phyloP scores from a whole-genome alignment of 441 rosid genomes.

The Macaranga tanarius region DNA sequence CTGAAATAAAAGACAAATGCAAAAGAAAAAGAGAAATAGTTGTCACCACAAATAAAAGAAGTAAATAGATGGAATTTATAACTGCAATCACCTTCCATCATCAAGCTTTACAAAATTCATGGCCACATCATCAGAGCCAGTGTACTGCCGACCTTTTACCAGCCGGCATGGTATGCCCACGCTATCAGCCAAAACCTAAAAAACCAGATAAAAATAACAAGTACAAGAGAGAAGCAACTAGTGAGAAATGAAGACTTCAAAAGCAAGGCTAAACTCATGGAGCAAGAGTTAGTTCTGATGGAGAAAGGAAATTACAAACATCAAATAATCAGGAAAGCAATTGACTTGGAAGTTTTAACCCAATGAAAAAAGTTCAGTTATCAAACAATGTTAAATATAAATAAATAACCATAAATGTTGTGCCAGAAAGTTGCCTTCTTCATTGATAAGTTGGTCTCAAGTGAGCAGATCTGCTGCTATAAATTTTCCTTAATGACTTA shows the following conservation, averaged over 20 bases:
- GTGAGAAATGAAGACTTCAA: slow-evolving; percentile 10
- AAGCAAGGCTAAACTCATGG: slow-evolving; percentile 6
- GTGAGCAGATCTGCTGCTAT: neutral
- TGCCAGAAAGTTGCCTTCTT: neutral
- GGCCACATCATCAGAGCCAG: slow-evolving; percentile 90
- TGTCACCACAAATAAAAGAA: neutral
- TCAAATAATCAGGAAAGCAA: neutral
- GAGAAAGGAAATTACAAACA: neutral
- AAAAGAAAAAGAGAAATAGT: neutral
- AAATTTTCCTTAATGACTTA: neutral
- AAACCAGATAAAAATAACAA: slow-evolving; percentile 20
- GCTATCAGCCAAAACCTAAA: slow-evolving; percentile 86
- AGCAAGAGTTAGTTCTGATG: neutral
- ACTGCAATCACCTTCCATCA: slow-evolving; percentile 79
- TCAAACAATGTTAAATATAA: neutral
- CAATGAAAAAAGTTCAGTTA: neutral
- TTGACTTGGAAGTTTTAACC: neutral
- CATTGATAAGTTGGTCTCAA: neutral
- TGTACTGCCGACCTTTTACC: slow-evolving; percentile 88
- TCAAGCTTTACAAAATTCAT: slow-evolving; percentile 88
- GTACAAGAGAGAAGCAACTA: slow-evolving; percentile 14
- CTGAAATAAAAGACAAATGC: neutral
- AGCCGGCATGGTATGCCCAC: slow-evolving; percentile 84
- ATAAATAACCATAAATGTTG: no score
- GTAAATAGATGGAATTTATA: slow-evolving; percentile 14